A percentile compares a stretch with the other conserved stretches of the same genome.
phyloP scores from a whole-genome alignment of 2,329 filamentous ascomycete genomes.

The Aspergillus pseudoglaucus region DNA sequence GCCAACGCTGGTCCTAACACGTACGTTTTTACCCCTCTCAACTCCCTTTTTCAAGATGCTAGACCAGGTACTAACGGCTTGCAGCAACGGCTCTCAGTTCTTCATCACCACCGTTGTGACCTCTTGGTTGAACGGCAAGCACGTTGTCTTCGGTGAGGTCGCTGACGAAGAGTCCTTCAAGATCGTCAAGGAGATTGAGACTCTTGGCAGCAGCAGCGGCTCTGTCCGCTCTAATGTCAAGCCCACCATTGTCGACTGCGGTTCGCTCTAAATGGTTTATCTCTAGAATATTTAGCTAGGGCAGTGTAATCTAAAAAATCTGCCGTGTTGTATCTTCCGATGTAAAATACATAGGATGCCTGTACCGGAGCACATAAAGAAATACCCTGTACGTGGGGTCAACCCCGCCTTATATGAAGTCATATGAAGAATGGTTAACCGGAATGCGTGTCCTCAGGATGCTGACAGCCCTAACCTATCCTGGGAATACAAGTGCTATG shows the following conservation, averaged over 20 bases:
- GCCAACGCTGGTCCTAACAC: conserved; percentile 95
- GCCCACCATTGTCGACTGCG: conserved; percentile 50
- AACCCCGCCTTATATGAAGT: no score
- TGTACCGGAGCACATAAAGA: no score
- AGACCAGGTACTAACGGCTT: conserved; percentile 4
- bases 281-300: not conserved
- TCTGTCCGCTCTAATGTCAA: conserved; percentile 46
- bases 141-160: conserved; percentile 64
- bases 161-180: conserved; percentile 49
- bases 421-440: no score
- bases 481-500: no score
- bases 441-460: no score
- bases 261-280: conserved; percentile 36
- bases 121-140: conserved; percentile 61
- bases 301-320: not conserved
- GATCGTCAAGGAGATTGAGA: conserved; percentile 55
- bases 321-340: not conserved
- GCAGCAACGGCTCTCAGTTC: conserved; percentile 63
- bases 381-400: no score
- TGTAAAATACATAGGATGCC: no score
- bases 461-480: no score
- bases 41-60: not conserved
- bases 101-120: conserved; percentile 65
- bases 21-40: conserved; percentile 36
- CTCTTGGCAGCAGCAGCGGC: conserved; percentile 50